phyloP scores from a whole-genome alignment of 2,329 filamentous ascomycete species.

The Xylogone sp. region DNA sequence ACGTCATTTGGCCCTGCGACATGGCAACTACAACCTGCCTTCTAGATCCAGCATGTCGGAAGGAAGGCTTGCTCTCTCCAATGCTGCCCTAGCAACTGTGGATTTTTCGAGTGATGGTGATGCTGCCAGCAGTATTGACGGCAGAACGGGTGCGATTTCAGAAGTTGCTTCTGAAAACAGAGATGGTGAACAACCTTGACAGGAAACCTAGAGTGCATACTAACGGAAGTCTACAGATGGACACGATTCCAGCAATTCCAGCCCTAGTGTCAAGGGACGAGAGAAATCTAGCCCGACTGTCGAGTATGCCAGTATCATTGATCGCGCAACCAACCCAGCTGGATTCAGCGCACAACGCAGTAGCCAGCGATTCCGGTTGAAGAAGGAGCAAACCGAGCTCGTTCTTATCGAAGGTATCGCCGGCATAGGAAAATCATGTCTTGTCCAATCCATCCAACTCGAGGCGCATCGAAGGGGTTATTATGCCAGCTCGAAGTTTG shows the following conservation, averaged over 20 bases:
- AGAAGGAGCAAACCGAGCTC: constrained; percentile 57
- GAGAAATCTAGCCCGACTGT: constrained; percentile 25
- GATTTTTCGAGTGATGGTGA: constrained; percentile 51
- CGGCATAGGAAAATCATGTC: constrained; percentile 57
- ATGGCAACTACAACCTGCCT: constrained; percentile 39
- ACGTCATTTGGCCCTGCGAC: constrained; percentile 49
- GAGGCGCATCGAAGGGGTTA: constrained; percentile 57
- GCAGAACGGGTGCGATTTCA: constrained; percentile 23
- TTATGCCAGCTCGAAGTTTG: constrained; percentile 60
- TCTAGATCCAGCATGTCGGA: constrained; percentile 47
- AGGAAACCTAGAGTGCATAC: not conserved
- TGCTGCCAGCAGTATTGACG: constrained; percentile 54
- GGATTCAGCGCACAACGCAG: constrained; percentile 5
- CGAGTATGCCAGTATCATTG: constrained; percentile 10
- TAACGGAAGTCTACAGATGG: constrained; percentile 19
- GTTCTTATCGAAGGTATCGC: constrained; percentile 54
- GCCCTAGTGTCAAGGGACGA: not conserved
- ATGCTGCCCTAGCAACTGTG: constrained; percentile 28
- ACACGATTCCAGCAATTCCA: constrained; percentile 7
- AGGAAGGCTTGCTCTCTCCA: constrained; percentile 4
- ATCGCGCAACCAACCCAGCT: constrained; percentile 9
- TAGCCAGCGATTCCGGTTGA: constrained; percentile 43
- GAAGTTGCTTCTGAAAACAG: not conserved
- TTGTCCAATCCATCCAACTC: constrained; percentile 55
- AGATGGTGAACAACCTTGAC: not conserved